Evolutionary conservation across 2,329 filamentous ascomycete genomes (phyloP).

Genomic region (Myrmaecium sp.): DNA sequence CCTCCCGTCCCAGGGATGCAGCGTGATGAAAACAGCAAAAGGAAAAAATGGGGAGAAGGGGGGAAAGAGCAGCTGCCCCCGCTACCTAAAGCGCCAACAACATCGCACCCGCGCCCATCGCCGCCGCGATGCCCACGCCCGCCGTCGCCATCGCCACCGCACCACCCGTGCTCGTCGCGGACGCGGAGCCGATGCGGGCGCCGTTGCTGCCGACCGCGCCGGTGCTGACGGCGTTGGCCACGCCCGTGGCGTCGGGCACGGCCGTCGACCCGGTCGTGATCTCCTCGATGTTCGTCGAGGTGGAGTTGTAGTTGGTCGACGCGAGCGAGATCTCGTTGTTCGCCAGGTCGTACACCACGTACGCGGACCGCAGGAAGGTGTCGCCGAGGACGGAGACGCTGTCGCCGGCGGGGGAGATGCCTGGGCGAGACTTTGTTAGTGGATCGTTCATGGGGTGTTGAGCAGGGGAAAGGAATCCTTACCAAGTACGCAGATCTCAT

Average conservation of each 20-base stretch:
- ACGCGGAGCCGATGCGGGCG: constrained; percentile 22
- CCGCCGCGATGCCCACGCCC: constrained; percentile 3
- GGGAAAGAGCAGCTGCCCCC: too few species aligned
- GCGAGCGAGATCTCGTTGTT: constrained; percentile 45
- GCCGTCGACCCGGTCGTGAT: constrained; percentile 32
- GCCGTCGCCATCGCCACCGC: constrained; percentile 1
- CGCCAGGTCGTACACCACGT: constrained; percentile 44
- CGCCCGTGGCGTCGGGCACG: constrained; percentile 36
- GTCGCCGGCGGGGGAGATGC: constrained; percentile 33
- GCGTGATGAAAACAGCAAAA: too few species aligned
- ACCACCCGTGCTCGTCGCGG: constrained; percentile 7
- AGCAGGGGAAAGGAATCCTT: constrained; percentile 6
- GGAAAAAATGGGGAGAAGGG: too few species aligned
- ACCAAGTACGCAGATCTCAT: constrained; percentile 29
- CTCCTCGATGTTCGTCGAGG: constrained; percentile 31
- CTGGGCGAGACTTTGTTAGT: constrained; percentile 9
- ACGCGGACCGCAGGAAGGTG: constrained; percentile 45
- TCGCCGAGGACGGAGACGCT: constrained; percentile 38
- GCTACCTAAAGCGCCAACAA: constrained; percentile 3
- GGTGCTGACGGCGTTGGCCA: constrained; percentile 32
- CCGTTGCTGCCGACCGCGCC: constrained; percentile 27
- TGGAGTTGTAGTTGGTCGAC: constrained; percentile 43
- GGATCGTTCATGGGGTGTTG: neutral
- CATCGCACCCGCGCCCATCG: constrained; percentile 4
- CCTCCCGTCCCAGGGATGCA: too few species aligned